Percentiles rank a stretch among this genome's conserved stretches.
phyloP scores from a whole-genome alignment of 345 rosid genomes.

The Erucastrum elatum region DNA sequence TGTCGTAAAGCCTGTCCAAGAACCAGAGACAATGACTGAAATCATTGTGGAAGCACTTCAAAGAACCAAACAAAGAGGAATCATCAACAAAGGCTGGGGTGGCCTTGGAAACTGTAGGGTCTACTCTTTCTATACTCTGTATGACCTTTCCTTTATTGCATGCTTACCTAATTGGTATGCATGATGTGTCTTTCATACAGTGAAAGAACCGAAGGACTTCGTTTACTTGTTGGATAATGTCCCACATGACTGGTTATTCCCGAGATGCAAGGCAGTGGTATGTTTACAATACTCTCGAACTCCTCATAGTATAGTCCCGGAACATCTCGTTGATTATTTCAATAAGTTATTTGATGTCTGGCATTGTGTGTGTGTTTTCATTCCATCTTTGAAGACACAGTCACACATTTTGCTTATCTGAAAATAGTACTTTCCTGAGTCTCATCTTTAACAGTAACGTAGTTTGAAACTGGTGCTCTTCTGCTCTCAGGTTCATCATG shows the following conservation, averaged over 20 bases:
- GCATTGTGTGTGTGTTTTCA: neutral
- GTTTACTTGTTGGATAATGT: slow-evolving; percentile 84
- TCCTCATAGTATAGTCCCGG: neutral
- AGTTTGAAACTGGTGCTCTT: neutral
- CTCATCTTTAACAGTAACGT: no score
- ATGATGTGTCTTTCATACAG: slow-evolving; percentile 48
- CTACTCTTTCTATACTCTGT: slow-evolving; percentile 5
- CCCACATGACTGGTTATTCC: slow-evolving; percentile 98
- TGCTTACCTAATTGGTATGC: slow-evolving; percentile 13
- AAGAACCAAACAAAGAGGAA: slow-evolving; percentile 85
- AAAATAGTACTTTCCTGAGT: neutral
- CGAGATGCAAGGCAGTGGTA: slow-evolving; percentile 99
- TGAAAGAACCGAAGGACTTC: slow-evolving; percentile 84
- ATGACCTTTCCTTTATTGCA: neutral
- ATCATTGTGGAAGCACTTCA: slow-evolving; percentile 75
- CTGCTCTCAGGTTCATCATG: slow-evolving; percentile 89
- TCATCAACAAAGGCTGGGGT: slow-evolving; percentile 99
- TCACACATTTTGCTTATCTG: neutral
- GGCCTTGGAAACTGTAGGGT: slow-evolving; percentile 91
- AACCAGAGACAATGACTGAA: slow-evolving; percentile 86
- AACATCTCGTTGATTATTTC: neutral
- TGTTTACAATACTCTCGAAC: slow-evolving; percentile 35
- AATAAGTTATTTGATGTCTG: neutral
- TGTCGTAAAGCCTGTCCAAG: slow-evolving; percentile 74
- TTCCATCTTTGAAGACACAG: neutral